These are phyloP conservation scores for Penicillium sp. DNA, from an alignment of 2,329 filamentous ascomycete genomes.

Conservation along the genomic window DNA sequence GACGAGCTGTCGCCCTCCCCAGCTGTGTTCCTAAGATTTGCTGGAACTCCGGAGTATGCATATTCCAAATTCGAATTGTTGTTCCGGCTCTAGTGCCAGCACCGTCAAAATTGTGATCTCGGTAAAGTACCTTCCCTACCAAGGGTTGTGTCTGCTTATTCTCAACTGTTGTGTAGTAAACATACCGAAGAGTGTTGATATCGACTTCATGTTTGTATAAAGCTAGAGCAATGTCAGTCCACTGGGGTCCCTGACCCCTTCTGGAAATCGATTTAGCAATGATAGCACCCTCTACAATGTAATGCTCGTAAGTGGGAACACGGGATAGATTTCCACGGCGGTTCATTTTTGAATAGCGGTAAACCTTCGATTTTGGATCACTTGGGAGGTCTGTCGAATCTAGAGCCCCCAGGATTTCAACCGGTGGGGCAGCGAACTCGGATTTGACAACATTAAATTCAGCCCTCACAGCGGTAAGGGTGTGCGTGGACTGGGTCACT, in stretches of 20 bases:
- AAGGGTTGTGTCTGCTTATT: not conserved
- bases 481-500: not conserved
- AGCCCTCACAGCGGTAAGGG: accelerated
- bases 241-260: not conserved
- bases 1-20: not conserved
- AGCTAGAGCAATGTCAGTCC: conserved; percentile 1
- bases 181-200: not conserved
- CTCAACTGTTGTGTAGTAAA: not conserved
- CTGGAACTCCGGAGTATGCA: not conserved
- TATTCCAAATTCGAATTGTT: not conserved
- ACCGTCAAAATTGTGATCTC: accelerated
- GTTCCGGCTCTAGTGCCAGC: accelerated
- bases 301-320: not conserved
- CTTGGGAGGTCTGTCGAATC: not conserved
- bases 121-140: not conserved
- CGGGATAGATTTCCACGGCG: accelerated
- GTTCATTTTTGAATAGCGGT: not conserved
- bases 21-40: not conserved
- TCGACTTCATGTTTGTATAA: not conserved
- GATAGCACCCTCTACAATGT: not conserved
- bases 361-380: accelerated
- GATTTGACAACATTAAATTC: not conserved
- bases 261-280: not conserved
- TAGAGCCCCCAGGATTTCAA: not conserved
- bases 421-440: not conserved